Evolutionary conservation across 2,329 filamentous ascomycete species (phyloP), one percentile per base, ranked within the genome.

Genomic region (Ambrosiella cleistominuta): DNA sequence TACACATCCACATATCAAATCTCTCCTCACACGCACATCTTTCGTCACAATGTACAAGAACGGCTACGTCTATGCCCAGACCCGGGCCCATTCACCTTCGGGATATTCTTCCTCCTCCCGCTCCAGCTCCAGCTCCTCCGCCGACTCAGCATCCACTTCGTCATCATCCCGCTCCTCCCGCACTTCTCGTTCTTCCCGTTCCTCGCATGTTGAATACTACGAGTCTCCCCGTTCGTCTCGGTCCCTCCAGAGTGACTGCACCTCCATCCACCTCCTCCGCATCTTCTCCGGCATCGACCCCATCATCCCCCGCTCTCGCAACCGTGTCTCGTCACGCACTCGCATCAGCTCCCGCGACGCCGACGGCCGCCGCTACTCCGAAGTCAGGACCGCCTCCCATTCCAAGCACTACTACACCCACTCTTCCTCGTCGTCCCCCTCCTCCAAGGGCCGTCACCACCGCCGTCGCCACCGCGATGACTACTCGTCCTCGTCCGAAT

Each of bases 221-320:
- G 57, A 56, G 13, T 52, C 56, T 13, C 35, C 39, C 37, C 53
- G 57, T 27, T 39, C 56, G 2, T 42, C 45, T 4, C 50, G 56
- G 6, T 44, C 44, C 11, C 57, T 60, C 40, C 44, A 60, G 51
- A 57, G 55, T 11, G 37, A 57, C 37, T 42, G 50, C 42, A 44
- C 44, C 12, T 56, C 55, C 15, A 56, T 60, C 19, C 59, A 56
- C 27, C 44, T 60, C 42, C 59, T 60, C 15, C 59, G 59, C 56
- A 60, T 60, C 51, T 60, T 60, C 45, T 60, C 59, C 13, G 59
- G 59, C 56, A 42, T 60, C 35, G 59, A 60, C n/a, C 59, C 59
- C 44, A 60, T 60, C 51, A 47, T 60, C 42, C 55, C 55, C 7
- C 59, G 50, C 13, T 39, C 42, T 44, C 39, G 51, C 35, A 49